Evolutionary conservation across 129 eudicot species (phyloP), one percentile per base, ranked within the genome.

Genomic region (Erigeron canadensis): DNA sequence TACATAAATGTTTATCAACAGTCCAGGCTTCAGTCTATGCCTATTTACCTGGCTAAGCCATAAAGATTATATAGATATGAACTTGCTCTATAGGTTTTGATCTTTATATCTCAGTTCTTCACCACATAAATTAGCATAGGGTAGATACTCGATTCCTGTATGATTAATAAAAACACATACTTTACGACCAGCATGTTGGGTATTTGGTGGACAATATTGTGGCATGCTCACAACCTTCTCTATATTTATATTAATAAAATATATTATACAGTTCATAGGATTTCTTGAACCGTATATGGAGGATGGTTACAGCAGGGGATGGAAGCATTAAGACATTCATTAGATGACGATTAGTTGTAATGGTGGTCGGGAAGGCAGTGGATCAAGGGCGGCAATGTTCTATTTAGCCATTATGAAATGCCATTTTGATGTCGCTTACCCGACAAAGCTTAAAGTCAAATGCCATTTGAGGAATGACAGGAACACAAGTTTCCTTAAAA

Each of bases 251-350:
- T 46, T 38, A 45, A 48, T 58, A 10, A 22, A 54, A 21, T 65
- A 38, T 13, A 22, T 4, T 17, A 58, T 69, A 72, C 92, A 91
- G 97, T 91, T 91, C 66, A 86, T 91, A 47, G 96, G 97, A 63
- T 91, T 91, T 73, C 88, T 88, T 65, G 97, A 91, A 80, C 97
- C 97, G 8, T 86, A 91, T 79, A 80, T 48, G 84, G 85, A 70
- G 77, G 86, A 91, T 71, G 92, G 96, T 18, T 65, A 81, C 60
- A 45, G 77, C 7, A 84, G 73, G 59, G 85, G 88, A 45, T 88
- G 97, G 96, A 88, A 72, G 75, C 95, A 85, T 28, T 28, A 28
- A 28, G 34, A 28, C 1, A 28, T 28, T 28, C 34, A 28, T 2
- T 28, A 28, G 3, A 28, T 28, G 34, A 28, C 34, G n/a, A n/a